Percentiles rank a stretch among this genome's conserved stretches.
These are phyloP conservation scores for Dryadomyces sulphureus DNA, from an alignment of 2,329 filamentous ascomycete species.

Conservation along the genomic window DNA sequence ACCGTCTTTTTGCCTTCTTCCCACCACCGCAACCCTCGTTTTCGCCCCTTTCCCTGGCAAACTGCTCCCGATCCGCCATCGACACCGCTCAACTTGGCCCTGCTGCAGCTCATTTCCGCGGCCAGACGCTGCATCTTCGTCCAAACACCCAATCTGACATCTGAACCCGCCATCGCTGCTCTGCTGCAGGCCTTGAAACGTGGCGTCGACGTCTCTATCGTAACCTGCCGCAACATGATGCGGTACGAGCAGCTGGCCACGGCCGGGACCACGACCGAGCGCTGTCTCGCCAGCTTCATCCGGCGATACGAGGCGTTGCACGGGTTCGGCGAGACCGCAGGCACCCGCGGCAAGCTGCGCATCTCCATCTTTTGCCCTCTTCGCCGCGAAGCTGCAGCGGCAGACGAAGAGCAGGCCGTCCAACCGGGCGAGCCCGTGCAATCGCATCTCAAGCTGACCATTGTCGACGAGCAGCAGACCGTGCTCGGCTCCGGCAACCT, in stretches of 20 bases:
- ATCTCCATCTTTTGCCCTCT: conserved; percentile 41
- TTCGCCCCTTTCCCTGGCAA: conserved; percentile 43
- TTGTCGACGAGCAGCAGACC: conserved; percentile 53
- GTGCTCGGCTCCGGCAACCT: conserved; percentile 71
- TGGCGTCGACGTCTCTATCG: conserved; percentile 52
- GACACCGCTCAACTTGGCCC: conserved; percentile 53
- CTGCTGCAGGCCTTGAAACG: conserved; percentile 46
- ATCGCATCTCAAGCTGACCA: conserved; percentile 62
- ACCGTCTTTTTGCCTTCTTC: conserved; percentile 60
- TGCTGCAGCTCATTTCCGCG: conserved; percentile 44
- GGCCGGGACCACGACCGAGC: conserved; percentile 56
- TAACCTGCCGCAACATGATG: conserved; percentile 60
- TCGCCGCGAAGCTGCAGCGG: background rate
- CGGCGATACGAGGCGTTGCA: conserved; percentile 30
- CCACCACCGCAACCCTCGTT: conserved; percentile 54
- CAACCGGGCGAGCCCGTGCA: conserved; percentile 45
- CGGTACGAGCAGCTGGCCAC: conserved; percentile 68
- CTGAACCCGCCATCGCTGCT: conserved; percentile 44
- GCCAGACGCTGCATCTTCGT: conserved; percentile 49
- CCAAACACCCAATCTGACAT: conserved; percentile 67
- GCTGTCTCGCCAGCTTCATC: conserved; percentile 46
- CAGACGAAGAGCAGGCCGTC: conserved; percentile 8
- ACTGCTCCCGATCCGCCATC: conserved; percentile 22
- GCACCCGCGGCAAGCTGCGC: conserved; percentile 36
- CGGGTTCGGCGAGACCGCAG: conserved; percentile 7